Conservation (phyloP, 352 stramenopile species). For the Phytopythium oedochilum region DNA sequence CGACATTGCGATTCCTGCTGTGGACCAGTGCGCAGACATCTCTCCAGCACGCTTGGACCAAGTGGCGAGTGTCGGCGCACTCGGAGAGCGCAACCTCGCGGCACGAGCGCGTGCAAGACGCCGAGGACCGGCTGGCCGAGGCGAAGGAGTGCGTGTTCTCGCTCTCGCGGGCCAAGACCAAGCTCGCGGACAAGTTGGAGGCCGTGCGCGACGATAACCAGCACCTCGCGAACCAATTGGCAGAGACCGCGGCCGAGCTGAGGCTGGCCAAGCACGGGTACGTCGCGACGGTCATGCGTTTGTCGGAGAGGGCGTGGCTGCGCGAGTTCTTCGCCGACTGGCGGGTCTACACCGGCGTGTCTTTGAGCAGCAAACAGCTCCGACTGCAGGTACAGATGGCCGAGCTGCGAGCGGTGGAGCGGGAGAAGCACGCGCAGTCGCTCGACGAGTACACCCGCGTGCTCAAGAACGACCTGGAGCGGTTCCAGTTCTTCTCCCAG, state of each 20-base stretch:
- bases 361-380: slow-evolving; percentile 31
- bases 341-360: slow-evolving; percentile 31
- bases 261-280: slow-evolving; percentile 71
- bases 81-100: slow-evolving; percentile 16
- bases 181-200: slow-evolving; percentile 54
- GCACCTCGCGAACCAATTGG: slow-evolving; percentile 33
- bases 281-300: slow-evolving; percentile 41
- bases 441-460: slow-evolving; percentile 73
- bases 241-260: slow-evolving; percentile 43
- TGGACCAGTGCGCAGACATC: slow-evolving; percentile 9
- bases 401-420: slow-evolving; percentile 47
- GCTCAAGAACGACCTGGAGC: slow-evolving; percentile 62
- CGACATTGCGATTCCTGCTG: slow-evolving; percentile 24
- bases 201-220: slow-evolving; percentile 22
- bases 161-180: slow-evolving; percentile 53
- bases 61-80: slow-evolving; percentile 25
- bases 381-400: slow-evolving; percentile 47
- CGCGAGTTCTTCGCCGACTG: slow-evolving; percentile 40
- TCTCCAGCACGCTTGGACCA: slow-evolving; percentile 12
- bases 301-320: slow-evolving; percentile 37
- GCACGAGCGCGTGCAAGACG: slow-evolving; percentile 18
- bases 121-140: slow-evolving; percentile 31
- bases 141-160: slow-evolving; percentile 76
- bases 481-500: slow-evolving; percentile 75
- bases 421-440: slow-evolving; percentile 57